Conservation (phyloP, 2,329 filamentous ascomycete genomes). For the Trichoderma sp. region DNA sequence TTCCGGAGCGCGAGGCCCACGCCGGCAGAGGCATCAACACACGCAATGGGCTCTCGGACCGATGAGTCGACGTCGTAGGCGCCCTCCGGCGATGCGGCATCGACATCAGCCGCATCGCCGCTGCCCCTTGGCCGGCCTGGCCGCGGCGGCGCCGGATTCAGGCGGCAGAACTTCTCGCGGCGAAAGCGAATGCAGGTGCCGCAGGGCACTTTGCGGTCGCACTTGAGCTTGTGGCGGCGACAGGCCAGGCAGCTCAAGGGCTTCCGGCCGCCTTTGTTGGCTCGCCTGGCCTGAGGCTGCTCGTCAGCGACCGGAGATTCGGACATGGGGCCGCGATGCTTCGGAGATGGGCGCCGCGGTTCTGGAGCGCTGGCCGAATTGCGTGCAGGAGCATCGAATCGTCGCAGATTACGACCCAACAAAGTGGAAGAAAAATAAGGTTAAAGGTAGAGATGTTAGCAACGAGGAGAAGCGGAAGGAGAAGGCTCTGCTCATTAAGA, state of each 20-base stretch:
- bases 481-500: not conserved
- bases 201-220: conserved; percentile 38
- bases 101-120: not conserved
- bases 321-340: not conserved
- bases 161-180: conserved; percentile 36
- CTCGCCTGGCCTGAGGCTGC: not conserved
- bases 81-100: not conserved
- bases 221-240: conserved; percentile 37
- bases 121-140: not conserved
- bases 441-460: not conserved
- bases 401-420: not conserved
- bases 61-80: not conserved
- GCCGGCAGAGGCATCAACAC: not conserved
- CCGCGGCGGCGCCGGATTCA: conserved; percentile 31
- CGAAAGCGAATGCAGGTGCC: conserved; percentile 36
- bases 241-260: conserved; percentile 38
- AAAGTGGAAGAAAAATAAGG: not conserved
- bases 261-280: conserved; percentile 17
- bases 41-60: not conserved
- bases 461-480: not conserved
- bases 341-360: conserved; percentile 1
- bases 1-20: not conserved
- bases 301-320: conserved; percentile 12
- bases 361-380: not conserved
- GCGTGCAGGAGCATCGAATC: not conserved